Evolutionary conservation across 2,329 filamentous ascomycete genomes (phyloP).

Genomic region (Colletotrichum sp.): DNA sequence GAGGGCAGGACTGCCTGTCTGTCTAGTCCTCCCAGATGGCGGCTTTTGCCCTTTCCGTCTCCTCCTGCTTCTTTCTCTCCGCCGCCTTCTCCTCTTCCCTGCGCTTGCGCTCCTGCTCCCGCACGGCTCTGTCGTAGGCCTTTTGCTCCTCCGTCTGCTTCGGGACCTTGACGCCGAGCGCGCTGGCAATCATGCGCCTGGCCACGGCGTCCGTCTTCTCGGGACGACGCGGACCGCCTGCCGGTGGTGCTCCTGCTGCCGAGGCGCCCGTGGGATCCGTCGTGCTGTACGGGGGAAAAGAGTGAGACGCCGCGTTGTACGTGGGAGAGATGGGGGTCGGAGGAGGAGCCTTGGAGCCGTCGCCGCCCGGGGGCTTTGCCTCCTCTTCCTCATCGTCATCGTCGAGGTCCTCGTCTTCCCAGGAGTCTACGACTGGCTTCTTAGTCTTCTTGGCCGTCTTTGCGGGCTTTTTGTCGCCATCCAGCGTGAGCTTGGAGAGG

Average conservation of each 20-base stretch:
- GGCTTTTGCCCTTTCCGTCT: constrained; percentile 77
- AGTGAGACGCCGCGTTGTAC: constrained; percentile 27
- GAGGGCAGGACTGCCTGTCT: no score
- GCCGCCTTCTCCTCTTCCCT: constrained; percentile 75
- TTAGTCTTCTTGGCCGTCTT: constrained; percentile 31
- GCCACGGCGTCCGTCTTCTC: constrained; percentile 96
- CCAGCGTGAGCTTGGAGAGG: constrained; percentile 36
- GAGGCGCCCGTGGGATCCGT: constrained; percentile 18
- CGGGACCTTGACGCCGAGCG: constrained; percentile 80
- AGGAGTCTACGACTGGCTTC: constrained; percentile 45
- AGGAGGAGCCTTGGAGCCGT: constrained; percentile 60
- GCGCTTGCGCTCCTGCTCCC: constrained; percentile 83
- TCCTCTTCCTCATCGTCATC: constrained; percentile 30
- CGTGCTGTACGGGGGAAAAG: constrained; percentile 26
- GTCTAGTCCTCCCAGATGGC: constrained; percentile 83
- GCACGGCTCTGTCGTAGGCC: constrained; percentile 82
- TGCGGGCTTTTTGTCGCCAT: constrained; percentile 23
- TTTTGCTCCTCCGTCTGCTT: constrained; percentile 87
- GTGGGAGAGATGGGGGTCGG: constrained; percentile 70
- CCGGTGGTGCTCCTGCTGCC: constrained; percentile 22
- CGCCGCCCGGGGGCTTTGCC: constrained; percentile 25
- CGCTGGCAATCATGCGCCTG: constrained; percentile 86
- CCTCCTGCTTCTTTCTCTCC: constrained; percentile 63
- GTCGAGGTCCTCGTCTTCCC: constrained; percentile 58
- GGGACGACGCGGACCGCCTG: constrained; percentile 53